These are phyloP conservation scores for Sisymbrium irio DNA, from an alignment of 345 rosid genomes.

Conservation along the genomic window DNA sequence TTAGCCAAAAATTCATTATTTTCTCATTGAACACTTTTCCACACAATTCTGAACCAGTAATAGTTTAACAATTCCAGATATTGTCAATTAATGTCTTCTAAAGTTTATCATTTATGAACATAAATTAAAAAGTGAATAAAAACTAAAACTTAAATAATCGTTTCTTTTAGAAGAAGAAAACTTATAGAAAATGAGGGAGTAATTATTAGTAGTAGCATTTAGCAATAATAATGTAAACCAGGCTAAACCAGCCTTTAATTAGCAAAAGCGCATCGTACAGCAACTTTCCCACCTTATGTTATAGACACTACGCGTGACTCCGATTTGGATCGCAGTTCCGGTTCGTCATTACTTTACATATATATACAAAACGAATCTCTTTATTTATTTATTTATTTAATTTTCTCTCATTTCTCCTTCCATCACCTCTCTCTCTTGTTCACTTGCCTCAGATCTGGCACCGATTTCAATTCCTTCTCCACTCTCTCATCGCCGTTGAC, in stretches of 20 bases:
- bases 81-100: too few relatives aligned
- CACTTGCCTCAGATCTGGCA: constrained; percentile 46
- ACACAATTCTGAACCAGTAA: too few relatives aligned
- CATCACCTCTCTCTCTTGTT: constrained; percentile 3
- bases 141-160: background rate
- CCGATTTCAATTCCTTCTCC: constrained; percentile 18
- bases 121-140: background rate
- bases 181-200: background rate
- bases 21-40: too few relatives aligned
- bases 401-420: background rate
- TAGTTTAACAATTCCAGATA: too few relatives aligned
- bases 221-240: background rate
- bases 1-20: too few relatives aligned
- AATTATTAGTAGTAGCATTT: background rate
- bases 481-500: constrained; percentile 27
- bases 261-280: constrained; percentile 7
- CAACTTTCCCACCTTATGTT: background rate
- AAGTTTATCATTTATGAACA: background rate
- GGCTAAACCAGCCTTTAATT: background rate
- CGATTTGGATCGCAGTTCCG: background rate
- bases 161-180: background rate
- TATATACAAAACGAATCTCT: background rate
- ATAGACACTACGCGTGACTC: too few relatives aligned
- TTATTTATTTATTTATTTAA: too few relatives aligned
- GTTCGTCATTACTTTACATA: background rate